These are phyloP conservation scores for Polygonum aviculare DNA, from an alignment of 148 eudicot genomes.

Conservation along the genomic window DNA sequence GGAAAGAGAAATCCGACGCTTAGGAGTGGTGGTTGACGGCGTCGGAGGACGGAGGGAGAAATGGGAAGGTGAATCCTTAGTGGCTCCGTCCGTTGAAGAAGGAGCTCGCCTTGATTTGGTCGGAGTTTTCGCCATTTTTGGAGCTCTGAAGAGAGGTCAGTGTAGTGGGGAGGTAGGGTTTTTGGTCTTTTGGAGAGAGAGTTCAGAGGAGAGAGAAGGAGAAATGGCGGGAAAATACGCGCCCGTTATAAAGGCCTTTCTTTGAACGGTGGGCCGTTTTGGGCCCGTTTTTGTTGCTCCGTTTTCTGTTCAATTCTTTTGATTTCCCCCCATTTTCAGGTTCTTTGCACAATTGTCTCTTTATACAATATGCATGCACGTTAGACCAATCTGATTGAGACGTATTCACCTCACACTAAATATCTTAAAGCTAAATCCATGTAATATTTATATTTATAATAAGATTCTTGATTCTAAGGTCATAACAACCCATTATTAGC, in stretches of 20 bases:
- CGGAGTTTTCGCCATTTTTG: slow-evolving; percentile 50
- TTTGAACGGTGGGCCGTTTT: slow-evolving; percentile 8
- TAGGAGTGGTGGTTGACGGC: slow-evolving; percentile 33
- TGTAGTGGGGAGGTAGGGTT: background rate
- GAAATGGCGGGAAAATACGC: background rate
- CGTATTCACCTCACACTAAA: no score
- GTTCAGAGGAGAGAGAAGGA: background rate
- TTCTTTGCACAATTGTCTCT: background rate
- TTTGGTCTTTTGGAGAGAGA: background rate
- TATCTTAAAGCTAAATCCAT: no score
- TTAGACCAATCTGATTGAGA: no score
- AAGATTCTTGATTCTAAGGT: no score
- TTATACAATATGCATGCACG: no score
- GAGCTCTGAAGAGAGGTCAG: slow-evolving; percentile 6
- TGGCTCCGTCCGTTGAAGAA: slow-evolving; percentile 15
- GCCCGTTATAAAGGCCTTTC: background rate
- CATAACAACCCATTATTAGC: no score
- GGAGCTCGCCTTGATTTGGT: slow-evolving; percentile 16
- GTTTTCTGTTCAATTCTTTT: background rate
- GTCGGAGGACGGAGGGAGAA: slow-evolving; percentile 34
- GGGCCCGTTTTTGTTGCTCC: background rate
- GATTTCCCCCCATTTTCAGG: background rate
- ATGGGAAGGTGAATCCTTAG: slow-evolving; percentile 17
- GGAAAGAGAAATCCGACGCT: slow-evolving; percentile 23
- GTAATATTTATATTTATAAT: no score